Base-by-base conservation (phyloP, 1,139 yeast genomes). In the Starmera stellimalicola region DNA sequence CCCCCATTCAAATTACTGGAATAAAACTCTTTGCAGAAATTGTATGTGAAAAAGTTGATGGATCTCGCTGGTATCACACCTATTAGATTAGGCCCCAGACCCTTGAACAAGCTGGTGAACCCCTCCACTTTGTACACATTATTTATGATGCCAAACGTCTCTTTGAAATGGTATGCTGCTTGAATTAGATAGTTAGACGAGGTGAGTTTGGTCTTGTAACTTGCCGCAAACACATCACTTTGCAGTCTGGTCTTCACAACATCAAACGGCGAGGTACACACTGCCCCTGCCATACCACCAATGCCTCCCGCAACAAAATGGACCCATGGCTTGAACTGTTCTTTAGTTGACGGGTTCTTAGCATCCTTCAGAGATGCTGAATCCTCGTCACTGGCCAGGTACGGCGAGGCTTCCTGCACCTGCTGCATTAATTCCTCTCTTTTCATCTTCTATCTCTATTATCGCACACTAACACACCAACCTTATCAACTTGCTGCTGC, bases 11-110 rank as follows among this genome's bases (percentile, higher is more conserved):
- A 74, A 31, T 70, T 63, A 18, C 62, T 60, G 9, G 87, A 69
- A 16, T 87, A 60, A 14, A 81, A 36, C 18, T 83, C 91, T 51
- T 93, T 93, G 7, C 94, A 76, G 15, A 84, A 65, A n/a, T 96
- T 95, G 55, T 93, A 93, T 0, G 97, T 85, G 65, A 88, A 88
- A 57, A 93, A 93, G 58, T 93, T 93, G 45, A 93, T 93, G 17
- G 96, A 82, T 53, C 99, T 69, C 2, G 99, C 97, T 0, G 99
- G 99, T 30, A 93, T 88, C n/a, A 91, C 98, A 30, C 99, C 99
- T 15, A 91, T 94, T 45, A 93, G 65, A 50, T 88, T 91, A 5
- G 99, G 98, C 0, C 98, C 98, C 31, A 91, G 64, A 11, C 99
- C 99, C 58, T 83, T 83, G 60, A 91, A 93, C 33, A 93, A 64